A percentile compares a stretch with the other conserved stretches of the same genome.
These are phyloP conservation scores for Phytophthora melonis DNA, from an alignment of 352 stramenopile genomes.

Conservation along the genomic window DNA sequence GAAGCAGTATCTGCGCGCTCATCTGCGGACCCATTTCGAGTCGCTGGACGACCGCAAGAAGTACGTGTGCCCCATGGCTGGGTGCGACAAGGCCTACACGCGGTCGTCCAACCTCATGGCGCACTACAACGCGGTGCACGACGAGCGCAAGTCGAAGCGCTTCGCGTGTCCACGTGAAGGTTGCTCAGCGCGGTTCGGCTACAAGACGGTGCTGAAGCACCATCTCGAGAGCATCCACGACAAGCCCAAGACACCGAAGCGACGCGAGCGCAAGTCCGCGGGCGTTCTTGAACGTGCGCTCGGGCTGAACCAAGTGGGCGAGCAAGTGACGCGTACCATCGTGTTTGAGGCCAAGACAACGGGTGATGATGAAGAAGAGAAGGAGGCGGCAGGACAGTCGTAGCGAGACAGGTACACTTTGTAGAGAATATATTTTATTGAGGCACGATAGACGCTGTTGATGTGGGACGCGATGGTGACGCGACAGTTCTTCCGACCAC, in stretches of 20 bases:
- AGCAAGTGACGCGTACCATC: conserved; percentile 9
- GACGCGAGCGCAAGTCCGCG: conserved; percentile 39
- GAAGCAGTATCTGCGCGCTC: conserved; percentile 64
- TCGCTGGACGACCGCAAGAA: conserved; percentile 70
- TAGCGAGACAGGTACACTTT: background rate
- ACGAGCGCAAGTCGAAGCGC: conserved; percentile 60
- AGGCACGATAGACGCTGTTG: background rate
- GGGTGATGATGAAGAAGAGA: background rate
- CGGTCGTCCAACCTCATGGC: conserved; percentile 78
- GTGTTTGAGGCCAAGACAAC: background rate
- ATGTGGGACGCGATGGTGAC: background rate
- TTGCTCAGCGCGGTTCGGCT: conserved; percentile 73
- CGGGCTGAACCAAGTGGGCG: conserved; percentile 41
- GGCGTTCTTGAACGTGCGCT: conserved; percentile 46
- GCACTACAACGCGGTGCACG: conserved; percentile 79
- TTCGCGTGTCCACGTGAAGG: conserved; percentile 71
- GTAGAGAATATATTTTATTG: background rate
- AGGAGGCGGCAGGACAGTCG: conserved; percentile 10
- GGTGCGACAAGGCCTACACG: conserved; percentile 75
- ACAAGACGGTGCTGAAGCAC: conserved; percentile 75
- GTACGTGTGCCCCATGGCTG: conserved; percentile 63
- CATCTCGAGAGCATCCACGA: conserved; percentile 77
- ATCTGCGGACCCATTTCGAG: conserved; percentile 73
- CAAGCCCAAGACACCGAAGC: conserved; percentile 40
- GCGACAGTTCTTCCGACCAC: too few relatives aligned